Evolutionary conservation across 2,329 filamentous ascomycete genomes (phyloP).

Genomic region (Fusarium phyllophilum): DNA sequence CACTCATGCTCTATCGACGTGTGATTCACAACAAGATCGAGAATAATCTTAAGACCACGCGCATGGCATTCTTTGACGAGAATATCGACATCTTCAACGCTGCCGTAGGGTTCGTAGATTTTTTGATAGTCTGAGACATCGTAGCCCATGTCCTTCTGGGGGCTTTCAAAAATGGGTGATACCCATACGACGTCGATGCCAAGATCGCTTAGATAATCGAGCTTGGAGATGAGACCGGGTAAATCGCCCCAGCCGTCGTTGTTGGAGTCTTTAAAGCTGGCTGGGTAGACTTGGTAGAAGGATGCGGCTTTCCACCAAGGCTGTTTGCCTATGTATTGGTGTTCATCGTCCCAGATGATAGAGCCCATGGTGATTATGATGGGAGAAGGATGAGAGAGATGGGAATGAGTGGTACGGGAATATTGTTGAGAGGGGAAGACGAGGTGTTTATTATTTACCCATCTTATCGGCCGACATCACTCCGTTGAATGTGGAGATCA

Average conservation of each 20-base stretch:
- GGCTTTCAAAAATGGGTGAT: conserved; percentile 63
- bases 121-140: conserved; percentile 76
- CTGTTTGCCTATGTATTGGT: conserved; percentile 48
- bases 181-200: conserved; percentile 72
- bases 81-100: conserved; percentile 71
- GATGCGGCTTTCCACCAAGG: conserved; percentile 60
- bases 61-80: conserved; percentile 69
- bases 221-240: conserved; percentile 69
- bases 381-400: background rate
- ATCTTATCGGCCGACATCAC: background rate
- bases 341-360: conserved; percentile 45
- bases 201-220: conserved; percentile 71
- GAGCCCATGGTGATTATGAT: conserved; percentile 46
- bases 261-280: conserved; percentile 67
- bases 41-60: conserved; percentile 72
- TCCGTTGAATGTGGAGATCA: conserved; percentile 13
- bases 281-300: conserved; percentile 66
- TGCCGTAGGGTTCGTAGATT: conserved; percentile 74
- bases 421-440: background rate
- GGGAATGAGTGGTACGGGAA: no score
- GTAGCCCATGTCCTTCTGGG: conserved; percentile 76
- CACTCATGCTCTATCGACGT: conserved; percentile 66
- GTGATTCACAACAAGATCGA: conserved; percentile 80
- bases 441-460: conserved; percentile 9
- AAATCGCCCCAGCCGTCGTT: conserved; percentile 74